Percentiles rank a stretch among this genome's conserved stretches.
Conservation (phyloP, 164 flowering plant genomes). For the Annona cherimola region DNA sequence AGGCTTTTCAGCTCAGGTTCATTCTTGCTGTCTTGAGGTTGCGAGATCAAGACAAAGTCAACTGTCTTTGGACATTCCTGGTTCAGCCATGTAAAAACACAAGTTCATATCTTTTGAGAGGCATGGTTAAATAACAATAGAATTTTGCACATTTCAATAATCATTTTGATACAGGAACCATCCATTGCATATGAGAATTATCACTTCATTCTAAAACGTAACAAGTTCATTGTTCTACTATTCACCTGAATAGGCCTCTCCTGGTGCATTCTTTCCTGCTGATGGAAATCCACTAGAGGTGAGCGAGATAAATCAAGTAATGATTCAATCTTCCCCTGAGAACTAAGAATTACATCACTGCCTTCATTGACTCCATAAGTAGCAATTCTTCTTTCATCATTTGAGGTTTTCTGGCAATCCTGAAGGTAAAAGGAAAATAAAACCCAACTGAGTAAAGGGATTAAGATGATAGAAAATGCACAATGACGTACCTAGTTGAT, state of each 20-base stretch:
- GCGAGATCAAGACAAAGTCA: conserved; percentile 75
- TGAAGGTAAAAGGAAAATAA: conserved; percentile 18
- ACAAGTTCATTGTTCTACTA: neutral
- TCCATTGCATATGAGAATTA: neutral
- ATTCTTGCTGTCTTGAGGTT: conserved; percentile 22
- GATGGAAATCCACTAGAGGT: conserved; percentile 69
- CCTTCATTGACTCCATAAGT: conserved; percentile 19
- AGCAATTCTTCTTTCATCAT: conserved; percentile 26
- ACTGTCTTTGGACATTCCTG: conserved; percentile 53
- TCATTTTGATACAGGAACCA: neutral
- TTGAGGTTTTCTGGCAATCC: conserved; percentile 30
- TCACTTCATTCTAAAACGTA: too few species aligned
- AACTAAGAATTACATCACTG: conserved; percentile 46
- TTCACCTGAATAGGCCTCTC: conserved; percentile 43
- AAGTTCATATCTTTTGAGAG: neutral
- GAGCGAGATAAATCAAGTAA: conserved; percentile 48
- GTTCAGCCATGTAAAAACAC: neutral
- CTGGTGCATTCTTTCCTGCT: conserved; percentile 54
- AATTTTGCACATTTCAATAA: neutral
- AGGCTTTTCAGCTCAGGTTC: conserved; percentile 16
- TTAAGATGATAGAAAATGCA: neutral
- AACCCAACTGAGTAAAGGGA: neutral
- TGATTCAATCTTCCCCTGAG: conserved; percentile 21
- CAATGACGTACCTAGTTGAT: neutral
- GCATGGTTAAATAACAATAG: neutral